Percentiles rank a stretch among this genome's conserved stretches.
phyloP scores from a whole-genome alignment of 202 grass and related monocot species.

The Thinopyrum obtusiflorum region DNA sequence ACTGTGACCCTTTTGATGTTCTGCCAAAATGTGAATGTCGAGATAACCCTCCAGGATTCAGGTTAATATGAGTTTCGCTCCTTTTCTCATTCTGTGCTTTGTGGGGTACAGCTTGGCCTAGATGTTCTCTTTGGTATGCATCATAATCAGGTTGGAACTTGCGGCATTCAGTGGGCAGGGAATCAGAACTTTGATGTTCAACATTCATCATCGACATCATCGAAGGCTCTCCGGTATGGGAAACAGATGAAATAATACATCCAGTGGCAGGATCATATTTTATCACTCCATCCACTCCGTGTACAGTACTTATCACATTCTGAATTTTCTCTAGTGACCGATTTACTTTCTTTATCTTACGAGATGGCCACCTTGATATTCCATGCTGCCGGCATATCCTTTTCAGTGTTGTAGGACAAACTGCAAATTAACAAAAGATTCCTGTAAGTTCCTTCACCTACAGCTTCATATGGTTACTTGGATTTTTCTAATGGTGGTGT shows the following conservation, averaged over 20 bases:
- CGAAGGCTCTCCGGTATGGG: conserved; percentile 18
- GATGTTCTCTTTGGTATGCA: conserved; percentile 10
- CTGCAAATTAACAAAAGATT: conserved; percentile 31
- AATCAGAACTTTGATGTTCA: conserved; percentile 8
- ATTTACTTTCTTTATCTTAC: conserved; percentile 77
- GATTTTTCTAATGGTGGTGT: background rate
- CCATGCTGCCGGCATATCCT: conserved; percentile 64
- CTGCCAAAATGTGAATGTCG: background rate
- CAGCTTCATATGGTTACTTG: background rate
- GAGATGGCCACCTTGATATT: conserved; percentile 74
- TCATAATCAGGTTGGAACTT: background rate
- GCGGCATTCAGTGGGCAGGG: background rate
- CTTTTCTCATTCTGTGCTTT: conserved; percentile 1
- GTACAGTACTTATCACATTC: conserved; percentile 57
- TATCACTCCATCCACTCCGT: conserved; percentile 46
- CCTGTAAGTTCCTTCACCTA: background rate
- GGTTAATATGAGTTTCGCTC: background rate
- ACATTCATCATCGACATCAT: background rate
- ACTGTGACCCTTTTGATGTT: background rate
- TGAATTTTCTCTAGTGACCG: conserved; percentile 63
- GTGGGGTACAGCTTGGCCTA: background rate
- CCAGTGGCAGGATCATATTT: conserved; percentile 61
- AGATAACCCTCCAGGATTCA: conserved; percentile 17
- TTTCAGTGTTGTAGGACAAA: conserved; percentile 70
- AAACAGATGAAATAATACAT: conserved; percentile 38